A percentile compares a stretch with the other conserved stretches of the same genome.
Conservation (phyloP, 441 rosid species). For the Theobroma grandiflorum region DNA sequence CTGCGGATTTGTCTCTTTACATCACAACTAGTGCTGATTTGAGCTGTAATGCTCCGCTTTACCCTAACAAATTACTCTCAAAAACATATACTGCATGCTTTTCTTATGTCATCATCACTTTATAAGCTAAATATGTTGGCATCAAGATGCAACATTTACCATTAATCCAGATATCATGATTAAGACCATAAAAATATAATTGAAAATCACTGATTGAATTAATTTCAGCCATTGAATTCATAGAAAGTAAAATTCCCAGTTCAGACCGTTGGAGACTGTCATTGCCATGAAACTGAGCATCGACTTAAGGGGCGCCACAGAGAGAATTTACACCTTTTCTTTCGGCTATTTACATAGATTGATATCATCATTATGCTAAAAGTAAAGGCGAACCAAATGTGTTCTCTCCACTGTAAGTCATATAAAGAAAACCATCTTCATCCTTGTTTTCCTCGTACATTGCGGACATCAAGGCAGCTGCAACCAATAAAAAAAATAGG, state of each 20-base stretch:
- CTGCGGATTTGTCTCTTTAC: background rate
- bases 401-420: slow-evolving; percentile 81
- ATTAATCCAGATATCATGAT: background rate
- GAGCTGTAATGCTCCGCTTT: background rate
- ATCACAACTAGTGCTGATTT: background rate
- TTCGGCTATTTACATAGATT: slow-evolving; percentile 29
- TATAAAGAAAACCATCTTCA: slow-evolving; percentile 79
- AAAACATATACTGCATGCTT: background rate
- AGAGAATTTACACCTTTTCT: slow-evolving; percentile 48
- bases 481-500: slow-evolving; percentile 6
- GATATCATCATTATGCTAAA: slow-evolving; percentile 18
- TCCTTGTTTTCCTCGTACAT: slow-evolving; percentile 71
- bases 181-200: background rate
- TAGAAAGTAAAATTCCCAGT: background rate
- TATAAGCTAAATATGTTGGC: background rate
- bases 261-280: background rate
- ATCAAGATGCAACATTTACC: background rate
- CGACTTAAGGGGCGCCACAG: slow-evolving; percentile 11
- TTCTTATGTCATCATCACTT: background rate
- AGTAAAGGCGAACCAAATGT: slow-evolving; percentile 55
- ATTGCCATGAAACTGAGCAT: background rate
- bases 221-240: slow-evolving; percentile 12
- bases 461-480: slow-evolving; percentile 74
- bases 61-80: background rate
- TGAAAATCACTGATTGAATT: background rate